phyloP scores from a whole-genome alignment of 2,329 filamentous ascomycete species.

The Pseudogymnoascus sp. region DNA sequence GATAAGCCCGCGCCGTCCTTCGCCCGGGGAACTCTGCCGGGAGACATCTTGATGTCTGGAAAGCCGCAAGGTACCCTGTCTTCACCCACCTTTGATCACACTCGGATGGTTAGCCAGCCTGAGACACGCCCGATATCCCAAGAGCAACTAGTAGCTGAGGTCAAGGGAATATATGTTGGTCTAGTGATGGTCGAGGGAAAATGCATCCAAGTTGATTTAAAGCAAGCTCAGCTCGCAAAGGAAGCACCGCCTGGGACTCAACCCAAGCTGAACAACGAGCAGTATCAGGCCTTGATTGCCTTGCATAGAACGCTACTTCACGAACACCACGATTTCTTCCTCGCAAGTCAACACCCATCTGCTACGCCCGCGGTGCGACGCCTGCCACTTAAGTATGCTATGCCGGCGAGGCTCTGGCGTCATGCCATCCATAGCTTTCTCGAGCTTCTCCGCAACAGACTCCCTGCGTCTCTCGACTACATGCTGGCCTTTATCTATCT shows the following conservation, averaged over 20 bases:
- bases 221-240: slow-evolving; percentile 45
- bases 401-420: slow-evolving; percentile 91
- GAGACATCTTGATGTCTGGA: not conserved
- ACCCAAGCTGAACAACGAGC: slow-evolving; percentile 49
- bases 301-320: slow-evolving; percentile 72
- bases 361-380: slow-evolving; percentile 58
- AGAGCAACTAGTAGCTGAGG: slow-evolving; percentile 70
- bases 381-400: slow-evolving; percentile 72
- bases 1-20: not conserved
- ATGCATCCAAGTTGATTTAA: slow-evolving; percentile 72
- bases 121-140: slow-evolving; percentile 63
- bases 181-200: slow-evolving; percentile 81
- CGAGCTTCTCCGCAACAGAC: slow-evolving; percentile 62
- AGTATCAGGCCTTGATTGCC: slow-evolving; percentile 78
- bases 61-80: not conserved
- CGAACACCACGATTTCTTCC: slow-evolving; percentile 78
- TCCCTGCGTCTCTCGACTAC: slow-evolving; percentile 72
- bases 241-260: slow-evolving; percentile 37
- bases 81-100: slow-evolving; percentile 1
- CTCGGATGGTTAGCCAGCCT: slow-evolving; percentile 37
- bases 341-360: slow-evolving; percentile 78
- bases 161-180: slow-evolving; percentile 75
- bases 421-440: slow-evolving; percentile 83
- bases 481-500: slow-evolving; percentile 89
- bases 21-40: not conserved